These are phyloP conservation scores for Basipetospora chlamydospora DNA, from an alignment of 2,329 filamentous ascomycete species.

Conservation along the genomic window DNA sequence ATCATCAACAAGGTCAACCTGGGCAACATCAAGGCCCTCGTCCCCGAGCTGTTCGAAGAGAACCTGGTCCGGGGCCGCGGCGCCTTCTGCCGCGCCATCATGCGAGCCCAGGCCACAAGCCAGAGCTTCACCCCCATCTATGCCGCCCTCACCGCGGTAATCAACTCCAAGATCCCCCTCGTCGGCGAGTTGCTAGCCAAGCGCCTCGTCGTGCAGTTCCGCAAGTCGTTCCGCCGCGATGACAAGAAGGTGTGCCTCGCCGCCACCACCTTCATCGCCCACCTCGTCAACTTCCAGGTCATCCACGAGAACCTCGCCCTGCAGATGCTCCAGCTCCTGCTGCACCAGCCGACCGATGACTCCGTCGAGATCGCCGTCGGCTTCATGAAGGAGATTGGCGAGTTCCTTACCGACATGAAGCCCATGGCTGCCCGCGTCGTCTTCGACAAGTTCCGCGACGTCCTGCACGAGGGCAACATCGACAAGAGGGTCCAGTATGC, in stretches of 20 bases:
- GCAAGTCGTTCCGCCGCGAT: slow-evolving; percentile 89
- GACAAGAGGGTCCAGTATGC: slow-evolving; percentile 98
- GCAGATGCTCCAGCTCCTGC: slow-evolving; percentile 78
- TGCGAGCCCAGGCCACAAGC: slow-evolving; percentile 95
- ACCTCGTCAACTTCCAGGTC: slow-evolving; percentile 92
- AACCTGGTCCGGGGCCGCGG: slow-evolving; percentile 85
- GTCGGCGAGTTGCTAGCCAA: slow-evolving; percentile 84
- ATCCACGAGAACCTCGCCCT: slow-evolving; percentile 86
- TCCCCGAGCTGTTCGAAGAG: slow-evolving; percentile 89
- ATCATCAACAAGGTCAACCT: slow-evolving; percentile 99
- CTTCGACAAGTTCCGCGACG: slow-evolving; percentile 90
- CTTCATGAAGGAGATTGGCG: slow-evolving; percentile 81
- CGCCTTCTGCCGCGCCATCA: slow-evolving; percentile 87
- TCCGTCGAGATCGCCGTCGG: slow-evolving; percentile 95
- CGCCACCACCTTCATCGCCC: slow-evolving; percentile 86
- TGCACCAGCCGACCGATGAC: slow-evolving; percentile 93
- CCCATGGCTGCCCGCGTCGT: slow-evolving; percentile 73
- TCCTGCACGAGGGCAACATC: slow-evolving; percentile 91
- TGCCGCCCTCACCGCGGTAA: slow-evolving; percentile 86
- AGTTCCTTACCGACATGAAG: slow-evolving; percentile 93
- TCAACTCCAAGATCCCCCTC: slow-evolving; percentile 92
- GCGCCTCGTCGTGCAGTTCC: slow-evolving; percentile 78
- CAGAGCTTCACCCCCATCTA: slow-evolving; percentile 94
- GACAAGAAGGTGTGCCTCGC: slow-evolving; percentile 93
- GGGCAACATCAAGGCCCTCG: slow-evolving; percentile 93